A percentile compares a stretch with the other conserved stretches of the same genome.
Evolutionary conservation across 352 stramenopile genomes (phyloP).

Genomic region (Pythium guiyangense): DNA sequence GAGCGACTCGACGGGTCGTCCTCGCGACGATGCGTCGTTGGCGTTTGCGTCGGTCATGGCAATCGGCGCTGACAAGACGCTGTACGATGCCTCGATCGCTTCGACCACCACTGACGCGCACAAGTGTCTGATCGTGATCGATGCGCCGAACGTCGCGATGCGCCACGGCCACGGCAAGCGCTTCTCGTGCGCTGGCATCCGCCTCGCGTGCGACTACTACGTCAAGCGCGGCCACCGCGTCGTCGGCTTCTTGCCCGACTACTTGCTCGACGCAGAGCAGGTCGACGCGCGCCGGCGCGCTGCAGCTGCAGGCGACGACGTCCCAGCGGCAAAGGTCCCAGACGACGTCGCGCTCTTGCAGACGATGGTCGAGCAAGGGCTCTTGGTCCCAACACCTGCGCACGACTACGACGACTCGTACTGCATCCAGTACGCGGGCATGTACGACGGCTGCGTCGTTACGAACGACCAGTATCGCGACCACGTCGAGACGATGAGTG

Average conservation of each 20-base stretch:
- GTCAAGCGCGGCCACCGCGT: slow-evolving; percentile 62
- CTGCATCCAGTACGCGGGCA: slow-evolving; percentile 85
- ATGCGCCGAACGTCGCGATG: slow-evolving; percentile 81
- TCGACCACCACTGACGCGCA: slow-evolving; percentile 10
- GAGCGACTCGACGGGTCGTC: background rate
- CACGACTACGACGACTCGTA: slow-evolving; percentile 90
- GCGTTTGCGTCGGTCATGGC: slow-evolving; percentile 42
- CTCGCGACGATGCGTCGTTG: slow-evolving; percentile 7
- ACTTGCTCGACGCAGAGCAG: slow-evolving; percentile 58
- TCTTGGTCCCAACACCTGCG: slow-evolving; percentile 73
- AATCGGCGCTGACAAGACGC: slow-evolving; percentile 26
- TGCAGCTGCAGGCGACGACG: slow-evolving; percentile 15
- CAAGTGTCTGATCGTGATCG: slow-evolving; percentile 62
- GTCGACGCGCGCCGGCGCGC: slow-evolving; percentile 30
- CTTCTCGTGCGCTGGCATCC: slow-evolving; percentile 77
- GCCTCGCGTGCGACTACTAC: slow-evolving; percentile 73
- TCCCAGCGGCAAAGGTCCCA: slow-evolving; percentile 54
- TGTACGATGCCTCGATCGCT: slow-evolving; percentile 19
- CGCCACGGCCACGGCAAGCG: slow-evolving; percentile 60
- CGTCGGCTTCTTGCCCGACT: slow-evolving; percentile 82
- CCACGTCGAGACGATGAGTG: slow-evolving; percentile 68
- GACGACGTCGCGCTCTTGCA: slow-evolving; percentile 72
- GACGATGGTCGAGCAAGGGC: slow-evolving; percentile 57
- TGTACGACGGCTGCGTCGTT: slow-evolving; percentile 72
- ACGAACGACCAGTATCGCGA: slow-evolving; percentile 89